Conservation (phyloP, 2,329 filamentous ascomycete genomes). For the Monosporascus sp. region DNA sequence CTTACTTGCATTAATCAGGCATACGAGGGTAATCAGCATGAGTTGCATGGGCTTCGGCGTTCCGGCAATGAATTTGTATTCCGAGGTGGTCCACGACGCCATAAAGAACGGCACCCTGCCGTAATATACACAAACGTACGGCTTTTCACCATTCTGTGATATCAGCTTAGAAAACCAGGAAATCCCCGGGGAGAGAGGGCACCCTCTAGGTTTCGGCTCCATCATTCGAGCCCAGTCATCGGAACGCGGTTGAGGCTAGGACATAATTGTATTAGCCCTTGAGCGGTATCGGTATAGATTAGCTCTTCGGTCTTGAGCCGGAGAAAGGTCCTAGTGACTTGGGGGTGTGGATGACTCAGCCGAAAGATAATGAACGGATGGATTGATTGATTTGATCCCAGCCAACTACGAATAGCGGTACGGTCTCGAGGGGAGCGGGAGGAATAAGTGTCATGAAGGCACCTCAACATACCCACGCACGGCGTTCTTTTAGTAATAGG, state of each 20-base stretch:
- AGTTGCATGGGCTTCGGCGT: not conserved
- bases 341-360: too few species aligned
- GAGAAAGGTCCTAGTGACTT: too few species aligned
- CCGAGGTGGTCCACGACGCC: not conserved
- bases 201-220: not conserved
- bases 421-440: too few species aligned
- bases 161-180: not conserved
- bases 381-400: too few species aligned
- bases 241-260: not conserved
- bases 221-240: not conserved
- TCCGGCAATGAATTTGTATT: not conserved
- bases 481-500: too few species aligned
- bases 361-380: too few species aligned
- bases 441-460: too few species aligned
- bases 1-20: not conserved
- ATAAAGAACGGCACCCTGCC: not conserved
- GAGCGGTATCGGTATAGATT: too few species aligned
- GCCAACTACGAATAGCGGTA: too few species aligned
- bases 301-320: too few species aligned
- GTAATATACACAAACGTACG: not conserved
- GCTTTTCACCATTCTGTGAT: not conserved
- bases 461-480: too few species aligned
- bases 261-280: too few species aligned
- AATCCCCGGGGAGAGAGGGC: not conserved
- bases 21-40: not conserved